Evolutionary conservation across 2,329 filamentous ascomycete species (phyloP).

Genomic region (Fusarium buharicum): DNA sequence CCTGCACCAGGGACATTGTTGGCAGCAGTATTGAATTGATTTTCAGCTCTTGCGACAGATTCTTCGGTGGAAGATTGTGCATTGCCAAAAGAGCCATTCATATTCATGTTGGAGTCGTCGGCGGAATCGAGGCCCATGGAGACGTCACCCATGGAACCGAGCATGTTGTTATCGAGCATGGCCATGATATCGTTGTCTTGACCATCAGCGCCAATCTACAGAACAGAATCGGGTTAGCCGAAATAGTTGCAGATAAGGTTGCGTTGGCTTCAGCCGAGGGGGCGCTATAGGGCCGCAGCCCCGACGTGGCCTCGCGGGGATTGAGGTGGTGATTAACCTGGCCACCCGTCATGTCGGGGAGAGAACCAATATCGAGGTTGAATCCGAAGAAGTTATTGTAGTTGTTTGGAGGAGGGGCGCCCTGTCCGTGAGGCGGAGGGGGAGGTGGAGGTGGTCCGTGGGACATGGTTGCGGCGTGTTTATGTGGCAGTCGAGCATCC

Average conservation of each 20-base stretch:
- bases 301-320: slow-evolving; percentile 27
- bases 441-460: slow-evolving; percentile 51
- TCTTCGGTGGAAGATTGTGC: slow-evolving; percentile 43
- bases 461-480: slow-evolving; percentile 48
- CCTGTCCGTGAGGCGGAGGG: slow-evolving; percentile 41
- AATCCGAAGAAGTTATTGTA: slow-evolving; percentile 53
- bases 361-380: slow-evolving; percentile 45
- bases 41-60: slow-evolving; percentile 49
- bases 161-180: slow-evolving; percentile 56
- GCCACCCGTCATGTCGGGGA: slow-evolving; percentile 43
- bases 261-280: slow-evolving; percentile 25
- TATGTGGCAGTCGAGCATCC: slow-evolving; percentile 37
- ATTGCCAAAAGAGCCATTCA: slow-evolving; percentile 39
- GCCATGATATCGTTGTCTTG: slow-evolving; percentile 56
- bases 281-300: slow-evolving; percentile 24
- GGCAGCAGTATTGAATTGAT: slow-evolving; percentile 49
- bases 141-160: slow-evolving; percentile 53
- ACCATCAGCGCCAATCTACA: slow-evolving; percentile 43
- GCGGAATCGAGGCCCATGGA: slow-evolving; percentile 57
- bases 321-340: slow-evolving; percentile 38
- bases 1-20: slow-evolving; percentile 56
- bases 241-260: slow-evolving; percentile 28
- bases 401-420: slow-evolving; percentile 34
- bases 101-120: slow-evolving; percentile 44
- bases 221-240: slow-evolving; percentile 34